phyloP scores from a whole-genome alignment of 2,329 filamentous ascomycete genomes.

The Cryphonectria carpinicola region DNA sequence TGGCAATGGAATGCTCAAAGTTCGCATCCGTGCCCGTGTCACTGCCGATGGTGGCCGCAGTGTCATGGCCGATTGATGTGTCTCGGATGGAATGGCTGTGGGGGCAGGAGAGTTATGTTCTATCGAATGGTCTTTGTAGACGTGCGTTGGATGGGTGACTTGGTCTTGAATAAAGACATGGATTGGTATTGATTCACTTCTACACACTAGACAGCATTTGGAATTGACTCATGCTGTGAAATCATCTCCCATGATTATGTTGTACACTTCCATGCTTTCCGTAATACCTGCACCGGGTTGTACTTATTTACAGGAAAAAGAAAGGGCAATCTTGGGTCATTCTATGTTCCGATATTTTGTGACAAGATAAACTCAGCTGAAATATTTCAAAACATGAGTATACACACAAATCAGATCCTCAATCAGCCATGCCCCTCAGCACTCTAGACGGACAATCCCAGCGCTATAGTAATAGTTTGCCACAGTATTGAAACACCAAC shows the following conservation, averaged over 20 bases:
- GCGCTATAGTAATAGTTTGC: conserved; percentile 2
- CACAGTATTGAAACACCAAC: conserved; percentile 18
- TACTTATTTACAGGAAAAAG: no score
- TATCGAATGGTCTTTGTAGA: neutral
- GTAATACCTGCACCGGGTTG: no score
- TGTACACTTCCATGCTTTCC: no score
- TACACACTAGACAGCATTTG: no score
- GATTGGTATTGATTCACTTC: no score
- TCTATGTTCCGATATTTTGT: no score
- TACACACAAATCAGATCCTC: neutral
- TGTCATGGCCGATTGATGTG: conserved; percentile 44
- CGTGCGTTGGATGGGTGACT: no score
- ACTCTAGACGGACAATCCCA: neutral
- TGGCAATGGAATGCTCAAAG: conserved; percentile 44
- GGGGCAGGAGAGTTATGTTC: neutral
- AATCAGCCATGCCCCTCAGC: neutral
- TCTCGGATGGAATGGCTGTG: neutral
- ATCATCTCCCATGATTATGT: neutral
- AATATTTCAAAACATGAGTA: neutral
- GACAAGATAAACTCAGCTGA: no score
- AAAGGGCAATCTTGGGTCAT: no score
- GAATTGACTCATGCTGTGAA: neutral
- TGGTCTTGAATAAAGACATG: no score
- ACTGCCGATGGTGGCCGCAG: conserved; percentile 51
- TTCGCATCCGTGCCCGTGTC: conserved; percentile 46